These are phyloP conservation scores for Cronartium ribicola DNA, from an alignment of 1,284 basidiomycete species.

Conservation along the genomic window DNA sequence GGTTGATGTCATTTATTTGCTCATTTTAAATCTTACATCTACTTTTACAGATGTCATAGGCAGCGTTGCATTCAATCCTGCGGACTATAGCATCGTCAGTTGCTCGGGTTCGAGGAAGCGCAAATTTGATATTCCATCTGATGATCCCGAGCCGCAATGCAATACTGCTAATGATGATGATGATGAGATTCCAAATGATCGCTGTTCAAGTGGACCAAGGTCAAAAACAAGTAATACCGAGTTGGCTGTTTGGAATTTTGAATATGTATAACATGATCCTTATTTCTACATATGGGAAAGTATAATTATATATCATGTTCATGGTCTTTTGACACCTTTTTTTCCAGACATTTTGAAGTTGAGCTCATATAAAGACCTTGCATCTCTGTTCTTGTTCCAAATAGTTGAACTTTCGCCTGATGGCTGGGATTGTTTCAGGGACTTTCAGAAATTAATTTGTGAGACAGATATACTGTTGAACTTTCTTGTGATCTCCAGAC, in stretches of 20 bases:
- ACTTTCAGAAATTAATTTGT: no score
- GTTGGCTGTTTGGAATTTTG: neutral
- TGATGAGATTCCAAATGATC: neutral
- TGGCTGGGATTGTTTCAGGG: no score
- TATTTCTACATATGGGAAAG: no score
- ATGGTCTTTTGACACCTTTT: no score
- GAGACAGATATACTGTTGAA: no score
- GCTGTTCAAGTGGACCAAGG: neutral
- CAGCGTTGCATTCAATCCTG: constrained; percentile 23
- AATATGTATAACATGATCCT: neutral
- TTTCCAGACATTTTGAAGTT: no score
- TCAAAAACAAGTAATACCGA: neutral
- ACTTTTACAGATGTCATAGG: constrained; percentile 28
- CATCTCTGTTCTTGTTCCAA: no score
- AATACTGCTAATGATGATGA: neutral
- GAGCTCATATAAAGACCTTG: no score
- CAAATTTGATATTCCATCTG: neutral
- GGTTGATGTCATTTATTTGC: neutral
- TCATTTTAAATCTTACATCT: neutral
- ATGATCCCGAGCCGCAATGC: neutral
- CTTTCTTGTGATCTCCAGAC: no score
- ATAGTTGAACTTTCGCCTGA: no score
- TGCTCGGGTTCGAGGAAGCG: constrained; percentile 27
- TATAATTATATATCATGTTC: no score
- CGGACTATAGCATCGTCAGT: constrained; percentile 18